Conservation (phyloP, 1,284 basidiomycete species). For the Malassezia caprae region DNA sequence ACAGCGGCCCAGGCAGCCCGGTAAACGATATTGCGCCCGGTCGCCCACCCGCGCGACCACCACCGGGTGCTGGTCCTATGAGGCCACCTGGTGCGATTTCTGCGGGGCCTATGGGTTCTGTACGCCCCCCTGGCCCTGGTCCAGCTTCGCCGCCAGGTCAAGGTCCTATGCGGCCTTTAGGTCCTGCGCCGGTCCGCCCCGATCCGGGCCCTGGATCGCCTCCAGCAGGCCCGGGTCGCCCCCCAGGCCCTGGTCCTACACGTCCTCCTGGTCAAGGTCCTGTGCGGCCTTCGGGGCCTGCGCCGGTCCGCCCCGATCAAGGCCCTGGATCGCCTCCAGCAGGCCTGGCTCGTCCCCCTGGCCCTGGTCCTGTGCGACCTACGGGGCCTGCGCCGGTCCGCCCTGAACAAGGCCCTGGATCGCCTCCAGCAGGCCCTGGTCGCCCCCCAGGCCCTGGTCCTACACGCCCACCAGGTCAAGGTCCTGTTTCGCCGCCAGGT, state of each 20-base stretch:
- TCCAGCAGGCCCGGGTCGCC: too few relatives aligned
- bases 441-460: not conserved
- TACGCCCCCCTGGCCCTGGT: not conserved
- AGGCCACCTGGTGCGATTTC: not conserved
- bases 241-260: not conserved
- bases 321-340: not conserved
- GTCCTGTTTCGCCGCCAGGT: not conserved
- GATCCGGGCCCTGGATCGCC: not conserved
- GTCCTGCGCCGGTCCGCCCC: not conserved
- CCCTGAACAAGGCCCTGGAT: not conserved
- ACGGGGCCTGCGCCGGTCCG: too few relatives aligned
- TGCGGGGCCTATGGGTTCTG: not conserved
- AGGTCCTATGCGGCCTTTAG: not conserved
- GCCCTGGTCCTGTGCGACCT: not conserved
- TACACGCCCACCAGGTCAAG: not conserved
- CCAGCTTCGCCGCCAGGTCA: not conserved
- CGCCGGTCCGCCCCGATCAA: too few relatives aligned
- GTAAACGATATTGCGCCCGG: not conserved
- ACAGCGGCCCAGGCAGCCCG: too few relatives aligned
- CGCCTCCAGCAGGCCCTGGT: not conserved
- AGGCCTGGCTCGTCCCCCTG: not conserved
- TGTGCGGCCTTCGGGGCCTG: not conserved
- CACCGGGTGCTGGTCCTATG: not conserved
- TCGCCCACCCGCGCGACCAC: not conserved
- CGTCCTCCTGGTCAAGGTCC: not conserved